These are phyloP conservation scores for Chrysoporthe austroafricana DNA, from an alignment of 2,329 filamentous ascomycete genomes.

Conservation along the genomic window DNA sequence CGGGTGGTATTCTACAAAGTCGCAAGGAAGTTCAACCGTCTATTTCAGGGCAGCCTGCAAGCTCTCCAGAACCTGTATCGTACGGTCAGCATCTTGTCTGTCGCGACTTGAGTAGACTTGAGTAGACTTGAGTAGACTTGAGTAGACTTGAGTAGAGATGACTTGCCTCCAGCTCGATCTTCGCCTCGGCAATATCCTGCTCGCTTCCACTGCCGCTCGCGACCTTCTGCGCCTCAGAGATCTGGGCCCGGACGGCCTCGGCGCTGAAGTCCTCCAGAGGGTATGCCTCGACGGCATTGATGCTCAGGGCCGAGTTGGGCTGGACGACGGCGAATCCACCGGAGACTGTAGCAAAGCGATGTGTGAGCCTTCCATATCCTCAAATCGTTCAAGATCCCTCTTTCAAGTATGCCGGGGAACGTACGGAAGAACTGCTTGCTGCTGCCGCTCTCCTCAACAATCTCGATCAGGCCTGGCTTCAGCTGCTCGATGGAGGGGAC, in stretches of 20 bases:
- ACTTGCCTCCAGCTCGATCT: constrained; percentile 95
- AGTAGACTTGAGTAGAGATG: background rate
- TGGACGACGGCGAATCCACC: constrained; percentile 97
- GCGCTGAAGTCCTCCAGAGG: constrained; percentile 94
- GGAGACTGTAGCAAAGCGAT: constrained; percentile 65
- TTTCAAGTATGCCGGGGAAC: constrained; percentile 42
- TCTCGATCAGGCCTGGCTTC: constrained; percentile 92
- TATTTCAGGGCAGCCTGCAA: constrained; percentile 83
- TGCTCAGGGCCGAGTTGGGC: constrained; percentile 91
- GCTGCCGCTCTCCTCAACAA: constrained; percentile 88
- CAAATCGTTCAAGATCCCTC: background rate
- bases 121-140: no score
- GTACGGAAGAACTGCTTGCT: constrained; percentile 98
- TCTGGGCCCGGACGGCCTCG: constrained; percentile 86
- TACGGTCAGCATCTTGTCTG: constrained; percentile 41
- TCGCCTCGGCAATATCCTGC: constrained; percentile 97
- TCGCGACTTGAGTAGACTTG: background rate
- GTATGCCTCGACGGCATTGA: constrained; percentile 97
- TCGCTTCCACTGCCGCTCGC: constrained; percentile 88
- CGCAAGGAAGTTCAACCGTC: constrained; percentile 41
- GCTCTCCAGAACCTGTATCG: constrained; percentile 74
- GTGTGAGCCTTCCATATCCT: constrained; percentile 16
- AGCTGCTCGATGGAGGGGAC: constrained; percentile 98
- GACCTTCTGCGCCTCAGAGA: constrained; percentile 95
- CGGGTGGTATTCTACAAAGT: constrained; percentile 43